Evolutionary conservation across 176 grass and related monocot species (phyloP).

Genomic region (Raddia guianensis): DNA sequence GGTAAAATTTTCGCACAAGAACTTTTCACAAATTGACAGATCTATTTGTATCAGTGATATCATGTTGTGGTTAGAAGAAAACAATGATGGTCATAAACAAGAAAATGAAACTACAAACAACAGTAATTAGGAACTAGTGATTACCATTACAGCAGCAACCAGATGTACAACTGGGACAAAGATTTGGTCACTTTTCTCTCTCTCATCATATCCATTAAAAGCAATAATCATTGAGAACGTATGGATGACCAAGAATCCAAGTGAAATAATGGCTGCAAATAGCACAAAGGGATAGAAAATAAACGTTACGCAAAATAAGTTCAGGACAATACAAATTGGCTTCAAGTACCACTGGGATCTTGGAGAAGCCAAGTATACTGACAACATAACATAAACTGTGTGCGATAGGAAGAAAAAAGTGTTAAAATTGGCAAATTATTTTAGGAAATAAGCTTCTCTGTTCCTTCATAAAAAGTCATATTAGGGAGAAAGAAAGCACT

Average conservation of each 20-base stretch:
- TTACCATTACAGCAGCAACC: slow-evolving; percentile 79
- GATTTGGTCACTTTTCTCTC: slow-evolving; percentile 70
- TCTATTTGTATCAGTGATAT: not conserved
- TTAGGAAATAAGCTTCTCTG: slow-evolving; percentile 29
- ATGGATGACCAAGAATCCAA: slow-evolving; percentile 91
- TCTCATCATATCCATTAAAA: slow-evolving; percentile 88
- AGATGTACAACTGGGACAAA: slow-evolving; percentile 73
- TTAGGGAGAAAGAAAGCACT: not conserved
- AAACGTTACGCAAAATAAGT: not conserved
- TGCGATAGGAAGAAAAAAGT: slow-evolving; percentile 7
- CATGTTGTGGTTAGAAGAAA: slow-evolving; percentile 11
- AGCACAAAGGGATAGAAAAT: slow-evolving; percentile 14
- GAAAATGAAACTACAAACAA: slow-evolving; percentile 17
- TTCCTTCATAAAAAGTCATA: slow-evolving; percentile 15
- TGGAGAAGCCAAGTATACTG: slow-evolving; percentile 24
- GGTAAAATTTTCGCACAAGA: slow-evolving; percentile 13
- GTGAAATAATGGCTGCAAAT: slow-evolving; percentile 85
- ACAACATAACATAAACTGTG: slow-evolving; percentile 1
- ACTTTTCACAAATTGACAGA: not conserved
- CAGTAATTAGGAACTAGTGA: slow-evolving; percentile 17
- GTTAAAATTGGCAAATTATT: slow-evolving; percentile 19
- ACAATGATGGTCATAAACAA: slow-evolving; percentile 8
- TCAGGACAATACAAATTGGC: not conserved
- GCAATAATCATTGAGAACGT: slow-evolving; percentile 97
- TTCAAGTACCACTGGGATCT: slow-evolving; percentile 17